Evolutionary conservation across 805 yeast species (phyloP).

Genomic region (Isabelozyma rhagii): DNA sequence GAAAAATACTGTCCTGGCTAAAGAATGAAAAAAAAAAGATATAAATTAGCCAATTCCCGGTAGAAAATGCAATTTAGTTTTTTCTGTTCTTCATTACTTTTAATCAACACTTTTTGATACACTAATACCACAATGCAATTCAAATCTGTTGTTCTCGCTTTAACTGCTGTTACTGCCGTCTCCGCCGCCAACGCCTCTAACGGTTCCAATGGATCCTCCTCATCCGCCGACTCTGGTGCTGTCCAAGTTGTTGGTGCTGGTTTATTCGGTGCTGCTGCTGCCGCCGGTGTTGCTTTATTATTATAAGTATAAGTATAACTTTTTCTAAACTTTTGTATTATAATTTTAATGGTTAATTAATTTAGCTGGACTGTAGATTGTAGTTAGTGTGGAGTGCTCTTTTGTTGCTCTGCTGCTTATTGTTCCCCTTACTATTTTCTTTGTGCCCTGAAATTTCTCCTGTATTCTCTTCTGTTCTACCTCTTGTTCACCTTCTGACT

Average conservation of each 20-base stretch:
- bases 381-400: no score
- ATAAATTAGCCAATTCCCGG: neutral
- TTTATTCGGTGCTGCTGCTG: slow-evolving; percentile 74
- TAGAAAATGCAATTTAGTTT: neutral
- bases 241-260: slow-evolving; percentile 59
- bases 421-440: no score
- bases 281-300: slow-evolving; percentile 69
- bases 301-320: slow-evolving; percentile 18
- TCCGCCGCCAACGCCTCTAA: slow-evolving; percentile 55
- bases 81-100: slow-evolving; percentile 1
- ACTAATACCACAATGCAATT: slow-evolving; percentile 55
- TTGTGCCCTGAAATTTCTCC: no score
- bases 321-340: neutral
- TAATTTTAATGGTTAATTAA: neutral
- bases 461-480: no score
- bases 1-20: neutral
- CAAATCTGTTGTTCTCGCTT: slow-evolving; percentile 62
- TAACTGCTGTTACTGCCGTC: slow-evolving; percentile 68
- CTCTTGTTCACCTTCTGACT: no score
- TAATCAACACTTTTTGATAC: slow-evolving; percentile 1
- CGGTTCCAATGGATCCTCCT: slow-evolving; percentile 43
- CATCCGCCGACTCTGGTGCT: slow-evolving; percentile 46
- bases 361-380: no score
- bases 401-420: no score
- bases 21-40: slow-evolving; percentile 3